Conservation (phyloP, 2,329 filamentous ascomycete genomes). For the Alternaria brassicae region DNA sequence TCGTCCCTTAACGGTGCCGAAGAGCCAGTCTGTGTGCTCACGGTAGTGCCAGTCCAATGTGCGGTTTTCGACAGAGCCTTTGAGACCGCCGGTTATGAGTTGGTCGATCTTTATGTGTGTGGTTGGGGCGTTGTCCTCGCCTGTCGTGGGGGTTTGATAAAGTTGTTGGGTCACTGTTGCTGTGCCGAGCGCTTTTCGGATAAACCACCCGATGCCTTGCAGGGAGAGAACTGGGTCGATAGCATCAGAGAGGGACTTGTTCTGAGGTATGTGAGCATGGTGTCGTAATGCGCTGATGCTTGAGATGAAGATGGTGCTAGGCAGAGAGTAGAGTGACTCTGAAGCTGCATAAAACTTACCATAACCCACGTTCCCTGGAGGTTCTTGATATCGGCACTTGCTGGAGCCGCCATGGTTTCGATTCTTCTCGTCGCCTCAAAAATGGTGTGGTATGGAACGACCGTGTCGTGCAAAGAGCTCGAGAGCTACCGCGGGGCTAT, state of each 20-base stretch:
- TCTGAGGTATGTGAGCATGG: constrained; percentile 58
- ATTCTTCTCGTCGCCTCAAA: not conserved
- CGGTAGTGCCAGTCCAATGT: constrained; percentile 65
- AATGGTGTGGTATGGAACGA: not conserved
- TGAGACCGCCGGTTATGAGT: constrained; percentile 72
- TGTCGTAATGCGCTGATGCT: not conserved
- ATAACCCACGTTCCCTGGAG: constrained; percentile 51
- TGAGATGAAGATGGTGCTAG: not conserved
- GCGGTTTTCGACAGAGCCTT: constrained; percentile 68
- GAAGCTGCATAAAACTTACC: constrained; percentile 26
- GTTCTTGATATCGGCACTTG: constrained; percentile 42
- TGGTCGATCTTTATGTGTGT: constrained; percentile 77
- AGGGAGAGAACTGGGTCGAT: constrained; percentile 73
- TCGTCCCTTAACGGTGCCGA: constrained; percentile 72
- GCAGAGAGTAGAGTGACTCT: not conserved
- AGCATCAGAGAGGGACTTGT: constrained; percentile 74
- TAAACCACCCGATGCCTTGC: constrained; percentile 65
- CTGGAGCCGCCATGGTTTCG: constrained; percentile 49
- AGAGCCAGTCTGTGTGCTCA: constrained; percentile 79
- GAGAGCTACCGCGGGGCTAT: constrained; percentile 9
- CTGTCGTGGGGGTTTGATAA: constrained; percentile 41
- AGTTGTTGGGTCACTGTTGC: constrained; percentile 73
- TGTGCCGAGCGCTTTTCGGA: constrained; percentile 73
- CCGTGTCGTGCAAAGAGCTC: constrained; percentile 2
- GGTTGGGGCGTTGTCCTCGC: constrained; percentile 26